A percentile compares a stretch with the other conserved stretches of the same genome.
Evolutionary conservation across 2,329 filamentous ascomycete species (phyloP).

Genomic region (Penicillium sp.): DNA sequence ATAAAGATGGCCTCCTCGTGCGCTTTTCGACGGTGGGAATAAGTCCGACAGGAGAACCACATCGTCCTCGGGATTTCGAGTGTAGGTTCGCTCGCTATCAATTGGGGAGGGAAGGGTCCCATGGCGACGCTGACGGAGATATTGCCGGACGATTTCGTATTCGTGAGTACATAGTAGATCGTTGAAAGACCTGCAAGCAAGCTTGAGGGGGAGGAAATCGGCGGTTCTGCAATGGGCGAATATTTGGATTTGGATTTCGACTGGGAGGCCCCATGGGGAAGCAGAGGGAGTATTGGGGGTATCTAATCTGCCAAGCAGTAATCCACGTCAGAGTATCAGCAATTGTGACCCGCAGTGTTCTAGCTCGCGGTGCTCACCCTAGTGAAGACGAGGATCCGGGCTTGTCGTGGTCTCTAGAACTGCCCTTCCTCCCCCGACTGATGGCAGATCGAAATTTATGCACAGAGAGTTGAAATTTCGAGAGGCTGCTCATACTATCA

Average conservation of each 20-base stretch:
- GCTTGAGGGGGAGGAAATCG: slow-evolving; percentile 35
- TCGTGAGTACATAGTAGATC: slow-evolving; percentile 36
- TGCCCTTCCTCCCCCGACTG: slow-evolving; percentile 24
- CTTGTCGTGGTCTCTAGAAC: slow-evolving; percentile 19
- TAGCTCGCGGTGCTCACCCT: slow-evolving; percentile 18
- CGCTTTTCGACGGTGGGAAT: slow-evolving; percentile 36
- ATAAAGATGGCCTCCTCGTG: slow-evolving; percentile 35
- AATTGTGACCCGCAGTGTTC: not conserved
- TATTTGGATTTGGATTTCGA: slow-evolving; percentile 40
- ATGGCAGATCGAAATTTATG: slow-evolving; percentile 32
- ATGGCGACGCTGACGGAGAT: slow-evolving; percentile 39
- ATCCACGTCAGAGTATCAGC: too few species aligned
- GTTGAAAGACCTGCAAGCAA: slow-evolving; percentile 37
- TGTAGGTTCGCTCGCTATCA: slow-evolving; percentile 33
- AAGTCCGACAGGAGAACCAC: slow-evolving; percentile 42
- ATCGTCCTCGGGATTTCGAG: slow-evolving; percentile 40
- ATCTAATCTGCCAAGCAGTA: slow-evolving; percentile 23
- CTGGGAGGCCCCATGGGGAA: slow-evolving; percentile 39
- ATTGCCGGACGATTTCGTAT: slow-evolving; percentile 38
- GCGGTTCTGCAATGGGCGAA: slow-evolving; percentile 37
- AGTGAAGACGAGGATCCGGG: slow-evolving; percentile 23
- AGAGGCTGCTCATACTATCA: slow-evolving; percentile 33
- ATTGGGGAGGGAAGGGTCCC: slow-evolving; percentile 40
- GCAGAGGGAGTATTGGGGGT: slow-evolving; percentile 23
- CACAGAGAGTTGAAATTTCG: slow-evolving; percentile 28